Evolutionary conservation across 2,329 filamentous ascomycete genomes (phyloP).

Genomic region (Lasiodiplodia sp.): DNA sequence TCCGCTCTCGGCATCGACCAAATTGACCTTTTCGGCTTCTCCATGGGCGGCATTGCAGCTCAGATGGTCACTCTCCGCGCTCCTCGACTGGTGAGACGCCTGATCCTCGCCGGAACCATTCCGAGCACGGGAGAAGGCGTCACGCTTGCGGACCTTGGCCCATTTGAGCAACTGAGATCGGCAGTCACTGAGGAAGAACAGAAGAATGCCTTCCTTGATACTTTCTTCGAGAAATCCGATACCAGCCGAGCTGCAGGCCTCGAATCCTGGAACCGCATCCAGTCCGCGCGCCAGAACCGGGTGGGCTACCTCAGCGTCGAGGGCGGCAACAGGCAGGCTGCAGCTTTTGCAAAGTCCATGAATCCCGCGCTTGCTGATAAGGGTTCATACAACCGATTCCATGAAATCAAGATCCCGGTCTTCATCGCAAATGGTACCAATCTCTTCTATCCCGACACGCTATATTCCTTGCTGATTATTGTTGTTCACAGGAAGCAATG

Average conservation of each 20-base stretch:
- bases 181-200: conserved; percentile 26
- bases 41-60: conserved; percentile 58
- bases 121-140: conserved; percentile 50
- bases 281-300: conserved; percentile 1
- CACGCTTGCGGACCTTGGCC: neutral
- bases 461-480: neutral
- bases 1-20: conserved; percentile 42
- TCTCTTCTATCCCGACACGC: neutral
- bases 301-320: conserved; percentile 28
- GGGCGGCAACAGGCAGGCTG: conserved; percentile 26
- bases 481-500: conserved; percentile 22
- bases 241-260: conserved; percentile 27
- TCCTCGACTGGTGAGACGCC: conserved; percentile 47
- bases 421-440: conserved; percentile 40
- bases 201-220: conserved; percentile 21
- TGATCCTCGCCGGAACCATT: conserved; percentile 56
- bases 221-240: conserved; percentile 32
- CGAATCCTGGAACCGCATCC: conserved; percentile 23
- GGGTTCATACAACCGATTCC: conserved; percentile 36
- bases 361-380: conserved; percentile 11
- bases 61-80: conserved; percentile 54
- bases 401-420: conserved; percentile 40
- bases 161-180: conserved; percentile 3
- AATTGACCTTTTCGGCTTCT: conserved; percentile 59
- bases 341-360: conserved; percentile 29